Evolutionary conservation across 345 rosid genomes (phyloP), one percentile per base, ranked within the genome.

Genomic region (Murraya koenigii): DNA sequence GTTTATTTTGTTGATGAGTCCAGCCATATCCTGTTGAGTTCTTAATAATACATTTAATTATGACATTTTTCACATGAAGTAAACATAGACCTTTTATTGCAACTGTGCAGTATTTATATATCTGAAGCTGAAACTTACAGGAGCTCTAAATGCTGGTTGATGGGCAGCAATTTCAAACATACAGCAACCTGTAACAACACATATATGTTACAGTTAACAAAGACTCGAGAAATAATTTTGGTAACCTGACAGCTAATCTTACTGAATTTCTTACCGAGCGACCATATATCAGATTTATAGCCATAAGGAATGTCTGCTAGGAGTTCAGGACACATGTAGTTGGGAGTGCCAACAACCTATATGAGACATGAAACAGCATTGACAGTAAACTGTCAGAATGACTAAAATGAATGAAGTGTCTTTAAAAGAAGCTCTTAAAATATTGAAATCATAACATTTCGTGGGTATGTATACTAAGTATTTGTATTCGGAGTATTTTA

Each of bases 271-370:
- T 88, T 90, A 96, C 99, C 98, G 39, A 94, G 91, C 3, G 97
- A 92, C 98, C 99, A 96, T 79, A 94, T 96, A 78, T 96, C 99
- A 69, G 97, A 94, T 85, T 96, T 96, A 83, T 94, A 94, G 78
- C 97, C 98, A 60, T 94, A 94, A 35, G 98, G 97, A 75, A 92
- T 86, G 86, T 94, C 94, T 60, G 92, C 95, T 61, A 94, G 90
- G 69, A 92, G 90, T 86, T 96, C 98, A 54, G 98, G 98, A 81
- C 98, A 90, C 98, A 96, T 92, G 87, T 90, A 94, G 80, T 91
- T 94, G 73, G 98, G 92, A 67, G 95, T 94, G 77, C 98, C 97
- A 39, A 92, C 94, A 74, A 96, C 95, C 99, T 94, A 74, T 26
- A 22, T 19, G 23, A 23, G 41, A 82, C 9, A 65, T 5, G 32